A percentile compares a stretch with the other conserved stretches of the same genome.
Conservation (phyloP, 2,329 filamentous ascomycete genomes). For the Thielaviopsis euricoi region DNA sequence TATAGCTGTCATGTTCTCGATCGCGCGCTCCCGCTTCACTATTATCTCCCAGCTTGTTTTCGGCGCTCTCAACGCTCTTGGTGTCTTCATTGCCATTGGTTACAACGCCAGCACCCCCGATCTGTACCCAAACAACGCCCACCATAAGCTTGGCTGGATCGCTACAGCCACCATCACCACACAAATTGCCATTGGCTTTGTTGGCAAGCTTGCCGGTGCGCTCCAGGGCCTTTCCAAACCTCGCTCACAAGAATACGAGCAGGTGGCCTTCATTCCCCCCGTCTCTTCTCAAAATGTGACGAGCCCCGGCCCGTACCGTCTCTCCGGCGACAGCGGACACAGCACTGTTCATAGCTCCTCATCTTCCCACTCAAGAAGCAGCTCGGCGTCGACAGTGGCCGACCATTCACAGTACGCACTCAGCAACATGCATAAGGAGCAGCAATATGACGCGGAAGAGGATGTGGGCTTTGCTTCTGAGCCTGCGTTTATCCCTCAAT, state of each 20-base stretch:
- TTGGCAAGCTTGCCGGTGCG: slow-evolving; percentile 40
- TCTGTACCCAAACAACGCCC: slow-evolving; percentile 73
- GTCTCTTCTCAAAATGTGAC: slow-evolving; percentile 27
- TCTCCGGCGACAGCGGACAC: slow-evolving; percentile 57
- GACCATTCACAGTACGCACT: slow-evolving; percentile 27
- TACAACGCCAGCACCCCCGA: slow-evolving; percentile 76
- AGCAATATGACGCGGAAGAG: slow-evolving; percentile 26
- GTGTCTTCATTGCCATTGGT: slow-evolving; percentile 46
- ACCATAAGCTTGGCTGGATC: slow-evolving; percentile 78
- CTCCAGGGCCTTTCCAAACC: slow-evolving; percentile 5
- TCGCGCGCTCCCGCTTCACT: slow-evolving; percentile 61
- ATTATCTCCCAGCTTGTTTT: slow-evolving; percentile 54
- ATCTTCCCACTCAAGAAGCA: slow-evolving; percentile 39
- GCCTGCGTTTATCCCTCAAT: neutral
- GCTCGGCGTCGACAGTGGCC: slow-evolving; percentile 43
- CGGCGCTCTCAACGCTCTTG: slow-evolving; percentile 43
- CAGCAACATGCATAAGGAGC: slow-evolving; percentile 26
- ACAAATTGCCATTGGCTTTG: slow-evolving; percentile 52
- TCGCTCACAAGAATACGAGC: slow-evolving; percentile 2
- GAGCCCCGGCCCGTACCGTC: slow-evolving; percentile 30
- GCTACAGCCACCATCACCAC: slow-evolving; percentile 53
- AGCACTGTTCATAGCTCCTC: slow-evolving; percentile 55
- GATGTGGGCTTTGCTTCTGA: slow-evolving; percentile 23
- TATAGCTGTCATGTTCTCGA: slow-evolving; percentile 68
- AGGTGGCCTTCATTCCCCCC: slow-evolving; percentile 1